Evolutionary conservation across 2,329 filamentous ascomycete species (phyloP).

Genomic region (Colletotrichum caudatum): DNA sequence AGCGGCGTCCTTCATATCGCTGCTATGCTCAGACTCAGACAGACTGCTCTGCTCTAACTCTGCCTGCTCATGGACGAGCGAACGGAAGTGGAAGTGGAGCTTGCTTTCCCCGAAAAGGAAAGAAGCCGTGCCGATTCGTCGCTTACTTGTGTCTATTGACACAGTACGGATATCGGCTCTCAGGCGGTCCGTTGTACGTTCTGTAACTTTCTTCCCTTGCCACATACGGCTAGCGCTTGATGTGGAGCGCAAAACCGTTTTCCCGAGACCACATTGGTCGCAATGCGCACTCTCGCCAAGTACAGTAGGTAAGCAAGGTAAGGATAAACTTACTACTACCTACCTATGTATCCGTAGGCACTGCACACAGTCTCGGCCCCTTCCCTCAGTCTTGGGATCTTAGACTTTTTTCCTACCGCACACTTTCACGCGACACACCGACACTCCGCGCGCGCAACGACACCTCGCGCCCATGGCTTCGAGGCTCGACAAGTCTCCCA

Average conservation of each 20-base stretch:
- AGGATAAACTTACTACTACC: too few species aligned
- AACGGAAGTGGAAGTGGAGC: not conserved
- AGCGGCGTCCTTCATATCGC: not conserved
- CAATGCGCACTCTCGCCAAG: slow-evolving; percentile 6
- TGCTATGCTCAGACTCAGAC: not conserved
- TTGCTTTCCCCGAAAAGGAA: not conserved
- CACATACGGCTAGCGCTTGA: slow-evolving; percentile 12
- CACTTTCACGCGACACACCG: slow-evolving; percentile 28
- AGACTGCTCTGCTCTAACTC: not conserved
- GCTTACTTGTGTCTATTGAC: not conserved
- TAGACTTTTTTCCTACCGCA: not conserved
- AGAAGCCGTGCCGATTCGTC: not conserved
- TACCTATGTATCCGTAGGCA: too few species aligned
- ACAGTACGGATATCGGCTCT: not conserved
- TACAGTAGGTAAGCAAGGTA: too few species aligned
- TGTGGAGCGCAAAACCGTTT: slow-evolving; percentile 8
- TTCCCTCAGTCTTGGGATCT: not conserved
- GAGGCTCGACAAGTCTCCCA: slow-evolving; percentile 4
- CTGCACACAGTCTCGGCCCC: not conserved
- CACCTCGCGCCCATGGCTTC: slow-evolving; percentile 22
- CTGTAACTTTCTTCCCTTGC: not conserved
- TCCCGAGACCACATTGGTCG: slow-evolving; percentile 21
- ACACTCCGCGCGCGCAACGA: slow-evolving; percentile 10
- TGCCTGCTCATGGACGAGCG: not conserved
- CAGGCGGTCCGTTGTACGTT: not conserved